Evolutionary conservation across 2,329 filamentous ascomycete species (phyloP), one percentile per base, ranked within the genome.

Genomic region (Phialophora chinensis): DNA sequence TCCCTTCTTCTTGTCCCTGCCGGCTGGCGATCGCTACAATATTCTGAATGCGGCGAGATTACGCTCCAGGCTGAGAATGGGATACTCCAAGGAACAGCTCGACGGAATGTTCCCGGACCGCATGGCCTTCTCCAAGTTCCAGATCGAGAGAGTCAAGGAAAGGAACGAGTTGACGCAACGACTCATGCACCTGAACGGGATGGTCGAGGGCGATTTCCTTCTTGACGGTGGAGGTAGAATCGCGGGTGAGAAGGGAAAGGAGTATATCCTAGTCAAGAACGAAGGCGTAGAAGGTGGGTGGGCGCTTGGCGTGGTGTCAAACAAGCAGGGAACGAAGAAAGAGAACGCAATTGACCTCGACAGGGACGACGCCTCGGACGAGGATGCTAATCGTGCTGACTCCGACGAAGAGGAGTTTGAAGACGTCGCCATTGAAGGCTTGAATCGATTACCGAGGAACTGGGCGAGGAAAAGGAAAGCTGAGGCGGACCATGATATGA

Each of bases 41-140:
- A 99, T 99, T 61, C 81, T 99, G 25, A 99, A 99, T 75, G 95
- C 96, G 1, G 95, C 96, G 1, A 86, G 95, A 68, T 77, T 99
- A 68, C 85, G 95, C 64, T 97, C 92, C 77, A 86, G 95, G 61
- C 83, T 99, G 74, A 88, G 95, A 75, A 97, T 99, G 94, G 95
- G 95, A 0, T 87, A 97, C 73, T 96, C 92, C 64, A 98, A 98
- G 78, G 94, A 99, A 71, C 95, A 99, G 78, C 80, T 99, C 14
- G 93, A 98, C 72, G 87, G 85, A 54, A 99, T 99, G 95, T 99
- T 99, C 76, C 94, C 95, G 0, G 91, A 99, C 76, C 88, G 95
- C 29, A 97, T 99, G 93, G 95, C 90, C 0, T 99, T 99, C 75
- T 97, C 93, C 0, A 90, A 86, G 68, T 99, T 99, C 75, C 95